Base-by-base conservation (phyloP, 2,329 filamentous ascomycete genomes). In the Beauveria rudraprayagi region DNA sequence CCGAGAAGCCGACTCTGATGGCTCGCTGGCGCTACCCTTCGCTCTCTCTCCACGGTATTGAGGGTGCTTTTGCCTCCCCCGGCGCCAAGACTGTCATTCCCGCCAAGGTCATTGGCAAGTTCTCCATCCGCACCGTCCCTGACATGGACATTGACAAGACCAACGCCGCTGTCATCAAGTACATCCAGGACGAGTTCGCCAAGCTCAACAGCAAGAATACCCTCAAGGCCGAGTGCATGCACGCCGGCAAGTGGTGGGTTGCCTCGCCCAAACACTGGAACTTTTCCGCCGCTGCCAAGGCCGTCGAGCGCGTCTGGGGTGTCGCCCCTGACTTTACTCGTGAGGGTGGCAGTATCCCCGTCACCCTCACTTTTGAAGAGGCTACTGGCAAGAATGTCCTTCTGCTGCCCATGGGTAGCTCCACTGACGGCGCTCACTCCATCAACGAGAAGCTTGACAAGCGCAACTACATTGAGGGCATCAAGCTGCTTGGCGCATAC, bases 401-500 rank as follows among this genome's bases (percentile, higher is more conserved):
- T 61, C 80, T 99, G 66, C 78, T 99, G 67, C 94, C 94, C 37
- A 97, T 99, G 94, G 94, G 94, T 51, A 96, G 90, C 80, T 95
- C 90, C 48, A 99, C 93, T 1, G 94, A 97, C 73, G 92, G 90
- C 47, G 94, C 94, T 8, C 94, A 99, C 78, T 96, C 91, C 40
- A 95, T 97, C 77, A 99, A 99, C 75, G 94, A 97, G 84, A 97
- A 96, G 83, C 81, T 99, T 62, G 94, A 99, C 76, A 92, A 90
- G 83, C 86, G 84, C 72, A 99, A 99, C 78, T 99, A 99, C 75
- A 96, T 99, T 70, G 92, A 99, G 80, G 94, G 94, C 54, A 97
- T 90, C 69, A 99, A 99, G 84, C 78, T 99, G 65, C 77, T 99
- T 62, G 94, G 94, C 53, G 90, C 93, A 3, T 99, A 99, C 74